These are phyloP conservation scores for Cyberlindnera lachancei DNA, from an alignment of 805 yeast genomes.

Conservation along the genomic window DNA sequence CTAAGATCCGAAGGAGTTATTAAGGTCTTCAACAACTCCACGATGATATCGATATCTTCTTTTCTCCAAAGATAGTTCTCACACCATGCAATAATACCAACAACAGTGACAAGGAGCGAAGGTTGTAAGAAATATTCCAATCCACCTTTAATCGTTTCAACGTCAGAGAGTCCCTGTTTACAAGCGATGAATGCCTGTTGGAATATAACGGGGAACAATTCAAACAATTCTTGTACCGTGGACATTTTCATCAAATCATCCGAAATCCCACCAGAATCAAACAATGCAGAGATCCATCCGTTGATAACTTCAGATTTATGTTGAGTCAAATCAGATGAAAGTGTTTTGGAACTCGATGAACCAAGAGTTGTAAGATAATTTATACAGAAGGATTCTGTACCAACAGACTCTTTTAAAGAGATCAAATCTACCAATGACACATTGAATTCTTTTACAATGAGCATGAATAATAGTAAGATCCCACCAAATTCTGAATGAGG, in stretches of 20 bases:
- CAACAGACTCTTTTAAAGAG: conserved; percentile 9
- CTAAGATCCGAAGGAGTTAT: conserved; percentile 35
- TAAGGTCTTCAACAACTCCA: conserved; percentile 32
- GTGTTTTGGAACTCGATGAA: conserved; percentile 18
- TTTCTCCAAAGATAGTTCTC: conserved; percentile 31
- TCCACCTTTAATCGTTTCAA: conserved; percentile 62
- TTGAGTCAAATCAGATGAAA: conserved; percentile 16
- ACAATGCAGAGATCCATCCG: conserved; percentile 76
- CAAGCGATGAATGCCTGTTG: conserved; percentile 64
- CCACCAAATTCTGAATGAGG: conserved; percentile 62
- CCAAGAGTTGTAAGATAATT: conserved; percentile 24
- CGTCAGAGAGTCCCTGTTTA: conserved; percentile 45
- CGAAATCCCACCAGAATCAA: conserved; percentile 77
- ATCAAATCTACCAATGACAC: conserved; percentile 24
- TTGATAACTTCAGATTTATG: conserved; percentile 32
- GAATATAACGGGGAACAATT: conserved; percentile 64
- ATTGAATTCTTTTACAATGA: conserved; percentile 32
- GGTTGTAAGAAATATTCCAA: conserved; percentile 83
- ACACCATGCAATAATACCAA: conserved; percentile 47
- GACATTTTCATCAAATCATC: conserved; percentile 71
- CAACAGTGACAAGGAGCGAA: conserved; percentile 51
- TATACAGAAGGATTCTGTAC: conserved; percentile 25
- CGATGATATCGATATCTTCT: conserved; percentile 27
- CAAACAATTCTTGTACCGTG: conserved; percentile 57
- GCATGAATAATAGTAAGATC: conserved; percentile 39